A percentile compares a stretch with the other conserved stretches of the same genome.
Conservation (phyloP, 495 filamentous ascomycete genomes). For the Lophiotrema nucula region DNA sequence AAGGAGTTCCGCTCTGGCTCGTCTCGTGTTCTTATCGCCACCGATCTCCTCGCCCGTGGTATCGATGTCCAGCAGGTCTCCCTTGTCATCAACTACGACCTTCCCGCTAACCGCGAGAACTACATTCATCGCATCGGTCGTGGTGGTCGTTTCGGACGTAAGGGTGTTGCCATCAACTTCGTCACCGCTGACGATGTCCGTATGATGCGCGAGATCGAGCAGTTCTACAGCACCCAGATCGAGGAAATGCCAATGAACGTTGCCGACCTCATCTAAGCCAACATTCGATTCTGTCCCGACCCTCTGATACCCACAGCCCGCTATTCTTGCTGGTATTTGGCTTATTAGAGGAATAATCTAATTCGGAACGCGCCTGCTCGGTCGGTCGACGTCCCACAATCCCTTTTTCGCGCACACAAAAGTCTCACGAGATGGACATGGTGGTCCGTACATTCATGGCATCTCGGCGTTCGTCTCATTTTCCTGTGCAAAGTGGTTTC, state of each 20-base stretch:
- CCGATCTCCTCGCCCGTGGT: conserved; percentile 94
- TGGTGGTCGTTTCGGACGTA: conserved; percentile 92
- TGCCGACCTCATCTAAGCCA: conserved; percentile 39
- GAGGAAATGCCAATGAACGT: conserved; percentile 99
- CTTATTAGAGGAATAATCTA: conserved; percentile 11
- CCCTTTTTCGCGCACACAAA: conserved; percentile 9
- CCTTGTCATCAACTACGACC: conserved; percentile 99
- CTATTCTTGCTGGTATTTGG: background rate
- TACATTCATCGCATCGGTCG: conserved; percentile 99
- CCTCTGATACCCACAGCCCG: background rate
- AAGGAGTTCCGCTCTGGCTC: conserved; percentile 97
- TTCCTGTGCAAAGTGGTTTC: conserved; percentile 16
- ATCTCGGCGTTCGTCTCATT: conserved; percentile 32
- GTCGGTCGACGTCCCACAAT: conserved; percentile 1
- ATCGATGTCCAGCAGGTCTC: conserved; percentile 99
- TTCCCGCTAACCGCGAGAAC: conserved; percentile 98
- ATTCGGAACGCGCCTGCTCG: conserved; percentile 11
- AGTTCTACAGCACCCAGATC: conserved; percentile 79
- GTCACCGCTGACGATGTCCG: conserved; percentile 96
- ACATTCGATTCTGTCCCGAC: background rate
- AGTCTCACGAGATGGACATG: conserved; percentile 10
- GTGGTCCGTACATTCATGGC: conserved; percentile 12
- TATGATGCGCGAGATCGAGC: conserved; percentile 95
- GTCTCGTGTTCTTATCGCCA: conserved; percentile 95
- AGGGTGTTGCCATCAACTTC: conserved; percentile 99